Conservation (phyloP, 306 rosid species). For the Quercus glauca region DNA sequence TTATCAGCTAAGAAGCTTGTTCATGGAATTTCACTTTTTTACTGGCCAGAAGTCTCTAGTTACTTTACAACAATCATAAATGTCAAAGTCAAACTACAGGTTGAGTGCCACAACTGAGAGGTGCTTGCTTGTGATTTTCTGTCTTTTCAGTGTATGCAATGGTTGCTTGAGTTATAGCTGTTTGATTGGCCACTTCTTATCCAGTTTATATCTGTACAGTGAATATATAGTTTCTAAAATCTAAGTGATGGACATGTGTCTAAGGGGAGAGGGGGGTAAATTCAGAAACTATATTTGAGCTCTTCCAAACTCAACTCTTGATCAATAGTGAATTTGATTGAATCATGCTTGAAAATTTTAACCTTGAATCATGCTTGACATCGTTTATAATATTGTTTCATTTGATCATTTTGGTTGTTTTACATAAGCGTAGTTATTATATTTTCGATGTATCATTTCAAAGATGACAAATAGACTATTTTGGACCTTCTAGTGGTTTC, state of each 20-base stretch:
- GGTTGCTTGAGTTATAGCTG: background rate
- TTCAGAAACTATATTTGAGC: too few species aligned
- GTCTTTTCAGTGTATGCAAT: background rate
- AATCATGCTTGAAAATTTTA: too few species aligned
- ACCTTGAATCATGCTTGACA: too few species aligned
- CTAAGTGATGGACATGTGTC: background rate
- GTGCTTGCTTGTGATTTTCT: background rate
- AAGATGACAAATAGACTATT: too few species aligned
- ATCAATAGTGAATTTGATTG: too few species aligned
- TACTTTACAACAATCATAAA: background rate
- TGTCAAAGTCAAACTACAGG: background rate
- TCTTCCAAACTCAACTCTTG: too few species aligned
- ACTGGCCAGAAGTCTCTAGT: background rate
- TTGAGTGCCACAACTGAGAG: background rate
- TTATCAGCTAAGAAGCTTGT: slow-evolving; percentile 5
- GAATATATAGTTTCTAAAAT: background rate
- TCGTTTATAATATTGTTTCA: too few species aligned
- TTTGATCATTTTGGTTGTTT: too few species aligned
- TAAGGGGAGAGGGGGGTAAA: background rate
- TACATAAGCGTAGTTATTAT: too few species aligned
- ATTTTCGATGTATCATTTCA: too few species aligned
- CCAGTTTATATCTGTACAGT: background rate
- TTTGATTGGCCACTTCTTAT: background rate
- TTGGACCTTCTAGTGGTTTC: too few species aligned
- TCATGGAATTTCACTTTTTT: background rate